Evolutionary conservation across 2,329 filamentous ascomycete species (phyloP).

Genomic region (Drechslerella dactyloides): DNA sequence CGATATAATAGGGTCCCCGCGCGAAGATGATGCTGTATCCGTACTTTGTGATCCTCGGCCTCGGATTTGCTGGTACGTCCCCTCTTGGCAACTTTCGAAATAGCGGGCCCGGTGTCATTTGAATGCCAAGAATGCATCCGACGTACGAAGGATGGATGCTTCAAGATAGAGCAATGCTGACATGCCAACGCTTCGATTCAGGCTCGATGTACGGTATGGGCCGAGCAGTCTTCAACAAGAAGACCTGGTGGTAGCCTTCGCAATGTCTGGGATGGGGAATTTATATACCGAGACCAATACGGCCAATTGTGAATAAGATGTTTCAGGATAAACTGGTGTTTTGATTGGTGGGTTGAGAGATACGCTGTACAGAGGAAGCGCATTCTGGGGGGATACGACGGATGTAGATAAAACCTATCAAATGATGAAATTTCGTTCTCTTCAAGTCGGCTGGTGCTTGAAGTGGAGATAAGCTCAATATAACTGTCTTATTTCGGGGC

Average conservation of each 20-base stretch:
- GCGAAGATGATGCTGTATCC: slow-evolving; percentile 53
- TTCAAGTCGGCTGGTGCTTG: neutral
- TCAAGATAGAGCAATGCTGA: slow-evolving; percentile 5
- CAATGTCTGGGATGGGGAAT: neutral
- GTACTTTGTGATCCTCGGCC: slow-evolving; percentile 53
- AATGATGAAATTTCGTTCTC: slow-evolving; percentile 4
- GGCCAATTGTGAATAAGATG: slow-evolving; percentile 4
- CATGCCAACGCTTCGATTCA: slow-evolving; percentile 16
- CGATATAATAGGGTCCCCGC: slow-evolving; percentile 50
- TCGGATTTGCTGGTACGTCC: slow-evolving; percentile 50
- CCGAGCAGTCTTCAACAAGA: slow-evolving; percentile 48
- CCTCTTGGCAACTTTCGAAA: neutral
- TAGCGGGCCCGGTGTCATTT: neutral
- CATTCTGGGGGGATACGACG: slow-evolving; percentile 10
- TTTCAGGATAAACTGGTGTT: slow-evolving; percentile 18
- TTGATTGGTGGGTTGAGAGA: slow-evolving; percentile 8
- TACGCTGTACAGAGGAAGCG: slow-evolving; percentile 6
- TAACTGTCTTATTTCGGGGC: too few species aligned
- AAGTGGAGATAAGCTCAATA: too few species aligned
- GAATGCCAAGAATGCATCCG: neutral
- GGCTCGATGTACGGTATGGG: slow-evolving; percentile 53
- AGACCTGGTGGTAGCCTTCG: slow-evolving; percentile 43
- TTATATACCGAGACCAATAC: slow-evolving; percentile 15
- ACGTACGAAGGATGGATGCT: slow-evolving; percentile 16
- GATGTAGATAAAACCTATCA: slow-evolving; percentile 26